Base-by-base conservation (phyloP, 305 asterid species). In the Fraxinus latifolia region DNA sequence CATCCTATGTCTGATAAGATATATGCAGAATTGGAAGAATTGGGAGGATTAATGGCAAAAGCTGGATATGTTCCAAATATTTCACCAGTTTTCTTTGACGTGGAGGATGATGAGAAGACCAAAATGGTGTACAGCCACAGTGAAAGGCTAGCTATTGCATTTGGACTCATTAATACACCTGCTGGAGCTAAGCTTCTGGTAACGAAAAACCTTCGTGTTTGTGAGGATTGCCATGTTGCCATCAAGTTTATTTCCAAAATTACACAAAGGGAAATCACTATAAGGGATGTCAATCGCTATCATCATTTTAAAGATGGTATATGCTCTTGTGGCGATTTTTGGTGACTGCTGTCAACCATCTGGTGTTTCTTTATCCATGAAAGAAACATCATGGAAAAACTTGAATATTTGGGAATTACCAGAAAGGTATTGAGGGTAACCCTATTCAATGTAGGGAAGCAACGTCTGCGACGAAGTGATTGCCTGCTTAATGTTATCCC, bases 151-250 rank as follows among this genome's bases (percentile, higher is more conserved):
- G 96, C 96, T 3, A 87, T 92, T 84, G 93, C 91, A 14, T 90
- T 88, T 79, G 96, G 94, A 29, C 87, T 92, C 33, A 86, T 90
- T 42, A 86, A 89, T 77, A 91, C 95, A 4, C 89, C 91, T 3
- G 84, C 90, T 0, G 92, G 92, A 76, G 87, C 90, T 19, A 90
- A 84, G 83, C 90, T 91, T 78, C 79, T 90, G 60, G 79, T 91
- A 44, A 87, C 91, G 2, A 91, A 91, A 81, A 91, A 91, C 77
- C 87, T 91, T 31, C 90, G 92, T 23, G 85, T 90, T 62, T 91
- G 95, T 62, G 93, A 91, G 91, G 95, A 91, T 68, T 91, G 93
- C 79, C 95, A 90, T 85, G 92, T 82, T 44, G 93, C 87, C 2
- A 85, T 90, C 81, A 91, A 89, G 85, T 82, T 90, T 36, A 87